These are phyloP conservation scores for Leccinum longicurvipes DNA, from an alignment of 768 basidiomycete species.

Conservation along the genomic window DNA sequence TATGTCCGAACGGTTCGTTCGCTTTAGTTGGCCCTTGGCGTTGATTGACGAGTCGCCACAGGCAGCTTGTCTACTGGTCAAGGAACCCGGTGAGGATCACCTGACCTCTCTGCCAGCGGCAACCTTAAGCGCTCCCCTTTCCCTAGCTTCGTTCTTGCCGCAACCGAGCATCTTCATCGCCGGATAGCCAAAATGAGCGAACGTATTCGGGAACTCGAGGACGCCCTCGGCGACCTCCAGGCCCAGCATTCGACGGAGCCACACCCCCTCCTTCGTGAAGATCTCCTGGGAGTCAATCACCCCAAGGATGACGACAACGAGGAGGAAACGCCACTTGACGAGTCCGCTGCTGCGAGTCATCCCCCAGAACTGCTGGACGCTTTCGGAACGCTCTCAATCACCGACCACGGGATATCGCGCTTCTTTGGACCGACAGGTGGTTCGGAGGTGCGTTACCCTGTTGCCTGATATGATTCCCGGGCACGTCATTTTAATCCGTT, in stretches of 20 bases:
- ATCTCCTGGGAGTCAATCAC: constrained; percentile 38
- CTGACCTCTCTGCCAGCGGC: background rate
- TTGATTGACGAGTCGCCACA: constrained; percentile 22
- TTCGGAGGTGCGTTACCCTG: constrained; percentile 49
- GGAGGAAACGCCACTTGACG: constrained; percentile 23
- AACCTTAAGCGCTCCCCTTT: constrained; percentile 7
- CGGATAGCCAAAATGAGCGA: constrained; percentile 50
- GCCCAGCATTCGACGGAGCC: constrained; percentile 48
- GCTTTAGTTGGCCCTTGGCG: background rate
- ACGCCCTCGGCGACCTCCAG: constrained; percentile 53
- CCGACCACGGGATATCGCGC: constrained; percentile 56
- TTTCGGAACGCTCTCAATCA: constrained; percentile 59
- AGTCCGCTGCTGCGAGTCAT: constrained; percentile 8
- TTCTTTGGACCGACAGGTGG: constrained; percentile 70
- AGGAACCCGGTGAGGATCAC: constrained; percentile 53
- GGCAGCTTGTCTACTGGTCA: constrained; percentile 78
- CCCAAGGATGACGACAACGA: constrained; percentile 24
- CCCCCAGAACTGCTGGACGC: constrained; percentile 49
- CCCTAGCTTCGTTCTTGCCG: constrained; percentile 55
- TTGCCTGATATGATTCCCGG: constrained; percentile 5
- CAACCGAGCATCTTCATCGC: constrained; percentile 62
- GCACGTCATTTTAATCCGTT: background rate
- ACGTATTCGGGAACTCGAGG: constrained; percentile 59
- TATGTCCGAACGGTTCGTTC: constrained; percentile 67
- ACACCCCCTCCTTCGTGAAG: constrained; percentile 59